These are phyloP conservation scores for Mortierella sp. DNA, from an alignment of 371 early-diverging fungal species.

Conservation along the genomic window DNA sequence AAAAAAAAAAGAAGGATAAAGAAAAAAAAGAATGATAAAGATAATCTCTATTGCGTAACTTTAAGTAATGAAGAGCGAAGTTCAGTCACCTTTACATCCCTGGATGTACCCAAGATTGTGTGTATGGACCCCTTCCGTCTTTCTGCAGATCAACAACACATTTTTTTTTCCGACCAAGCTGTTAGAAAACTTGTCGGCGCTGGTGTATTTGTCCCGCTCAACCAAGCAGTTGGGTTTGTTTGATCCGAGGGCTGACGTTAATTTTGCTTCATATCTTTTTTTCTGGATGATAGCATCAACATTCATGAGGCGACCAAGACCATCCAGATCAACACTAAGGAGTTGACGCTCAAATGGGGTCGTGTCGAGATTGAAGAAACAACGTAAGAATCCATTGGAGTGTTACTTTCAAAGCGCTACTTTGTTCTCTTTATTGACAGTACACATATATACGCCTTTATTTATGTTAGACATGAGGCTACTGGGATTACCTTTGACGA, in stretches of 20 bases:
- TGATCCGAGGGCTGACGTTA: no score
- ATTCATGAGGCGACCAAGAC: conserved; percentile 67
- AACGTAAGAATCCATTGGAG: conserved; percentile 20
- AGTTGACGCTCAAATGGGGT: conserved; percentile 60
- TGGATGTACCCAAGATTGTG: no score
- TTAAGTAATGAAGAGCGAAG: no score
- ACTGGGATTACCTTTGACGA: conserved; percentile 68
- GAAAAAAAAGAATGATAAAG: no score
- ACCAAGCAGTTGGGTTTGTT: no score
- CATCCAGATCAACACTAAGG: conserved; percentile 75
- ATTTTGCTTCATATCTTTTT: neutral
- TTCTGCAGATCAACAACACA: no score
- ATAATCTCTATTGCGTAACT: no score
- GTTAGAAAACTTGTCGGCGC: no score
- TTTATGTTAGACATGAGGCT: conserved; percentile 46
- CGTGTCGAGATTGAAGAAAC: conserved; percentile 39
- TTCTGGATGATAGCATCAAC: conserved; percentile 45
- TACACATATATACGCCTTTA: conserved; percentile 34
- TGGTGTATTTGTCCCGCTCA: no score
- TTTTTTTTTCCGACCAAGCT: no score
- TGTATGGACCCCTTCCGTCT: no score
- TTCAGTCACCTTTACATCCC: no score
- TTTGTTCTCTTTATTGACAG: neutral
- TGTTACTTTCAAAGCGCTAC: conserved; percentile 33
- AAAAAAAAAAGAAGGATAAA: neutral